phyloP scores from a whole-genome alignment of 78 protist species.

The Protostelium mycophagum region DNA sequence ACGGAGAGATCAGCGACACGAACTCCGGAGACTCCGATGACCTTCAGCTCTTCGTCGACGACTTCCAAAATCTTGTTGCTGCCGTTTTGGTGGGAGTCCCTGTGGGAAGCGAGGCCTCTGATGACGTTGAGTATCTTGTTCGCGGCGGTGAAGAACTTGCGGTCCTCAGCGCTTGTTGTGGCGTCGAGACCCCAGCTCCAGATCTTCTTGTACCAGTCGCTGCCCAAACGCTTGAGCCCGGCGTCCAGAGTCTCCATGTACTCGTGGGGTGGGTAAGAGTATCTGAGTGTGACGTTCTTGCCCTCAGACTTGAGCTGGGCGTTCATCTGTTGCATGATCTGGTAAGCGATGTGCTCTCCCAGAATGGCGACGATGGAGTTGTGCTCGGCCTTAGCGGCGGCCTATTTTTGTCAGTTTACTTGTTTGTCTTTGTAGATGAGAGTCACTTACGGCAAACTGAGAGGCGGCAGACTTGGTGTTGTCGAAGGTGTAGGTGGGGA shows the following conservation, averaged over 20 bases:
- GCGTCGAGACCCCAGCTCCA: background rate
- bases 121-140: background rate
- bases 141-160: background rate
- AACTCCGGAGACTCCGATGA: background rate
- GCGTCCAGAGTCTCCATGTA: background rate
- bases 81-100: background rate
- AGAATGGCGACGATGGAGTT: background rate
- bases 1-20: background rate
- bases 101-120: background rate
- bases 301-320: background rate
- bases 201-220: background rate
- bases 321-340: background rate
- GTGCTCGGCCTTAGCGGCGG: background rate
- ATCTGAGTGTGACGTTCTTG: background rate
- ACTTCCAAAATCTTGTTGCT: background rate
- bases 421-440: no score
- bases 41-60: background rate
- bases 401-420: no score
- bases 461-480: background rate
- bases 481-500: background rate
- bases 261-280: background rate
- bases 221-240: background rate
- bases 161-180: background rate
- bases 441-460: background rate
- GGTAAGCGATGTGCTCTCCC: background rate